A percentile compares a stretch with the other conserved stretches of the same genome.
phyloP scores from a whole-genome alignment of 768 basidiomycete genomes.

The Boletus patriciae region DNA sequence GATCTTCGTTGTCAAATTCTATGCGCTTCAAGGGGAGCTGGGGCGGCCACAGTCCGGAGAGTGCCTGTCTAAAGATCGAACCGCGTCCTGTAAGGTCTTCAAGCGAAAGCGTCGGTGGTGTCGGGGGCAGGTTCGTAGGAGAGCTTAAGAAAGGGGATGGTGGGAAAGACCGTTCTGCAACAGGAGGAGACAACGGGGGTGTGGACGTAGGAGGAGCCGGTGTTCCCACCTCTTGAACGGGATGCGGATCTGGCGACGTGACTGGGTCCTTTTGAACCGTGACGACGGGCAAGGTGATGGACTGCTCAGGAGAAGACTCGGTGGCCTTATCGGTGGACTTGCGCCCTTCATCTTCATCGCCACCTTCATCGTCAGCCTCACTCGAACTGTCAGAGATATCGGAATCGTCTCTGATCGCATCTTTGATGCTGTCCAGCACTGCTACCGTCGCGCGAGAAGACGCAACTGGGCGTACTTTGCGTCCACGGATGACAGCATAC shows the following conservation, averaged over 20 bases:
- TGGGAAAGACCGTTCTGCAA: constrained; percentile 37
- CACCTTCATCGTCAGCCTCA: constrained; percentile 69
- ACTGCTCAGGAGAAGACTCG: constrained; percentile 35
- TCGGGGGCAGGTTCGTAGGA: constrained; percentile 39
- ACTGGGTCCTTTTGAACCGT: constrained; percentile 9
- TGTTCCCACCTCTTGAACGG: constrained; percentile 33
- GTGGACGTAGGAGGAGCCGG: constrained; percentile 19
- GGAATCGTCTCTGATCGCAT: constrained; percentile 86
- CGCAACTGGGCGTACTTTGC: constrained; percentile 86
- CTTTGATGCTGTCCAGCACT: constrained; percentile 84
- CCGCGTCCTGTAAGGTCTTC: constrained; percentile 53
- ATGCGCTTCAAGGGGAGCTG: constrained; percentile 51
- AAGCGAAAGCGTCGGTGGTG: constrained; percentile 51
- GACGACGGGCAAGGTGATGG: constrained; percentile 28
- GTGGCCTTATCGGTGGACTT: constrained; percentile 28
- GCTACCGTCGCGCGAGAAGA: constrained; percentile 86
- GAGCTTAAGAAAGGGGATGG: constrained; percentile 57
- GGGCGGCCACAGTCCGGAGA: constrained; percentile 70
- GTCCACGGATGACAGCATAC: constrained; percentile 84
- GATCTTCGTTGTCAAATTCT: constrained; percentile 63
- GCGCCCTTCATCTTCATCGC: constrained; percentile 51
- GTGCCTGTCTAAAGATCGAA: constrained; percentile 72
- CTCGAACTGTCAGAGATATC: constrained; percentile 67
- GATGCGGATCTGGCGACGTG: neutral
- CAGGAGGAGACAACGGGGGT: constrained; percentile 29